phyloP scores from a whole-genome alignment of 768 basidiomycete species.

The Russula abietina region DNA sequence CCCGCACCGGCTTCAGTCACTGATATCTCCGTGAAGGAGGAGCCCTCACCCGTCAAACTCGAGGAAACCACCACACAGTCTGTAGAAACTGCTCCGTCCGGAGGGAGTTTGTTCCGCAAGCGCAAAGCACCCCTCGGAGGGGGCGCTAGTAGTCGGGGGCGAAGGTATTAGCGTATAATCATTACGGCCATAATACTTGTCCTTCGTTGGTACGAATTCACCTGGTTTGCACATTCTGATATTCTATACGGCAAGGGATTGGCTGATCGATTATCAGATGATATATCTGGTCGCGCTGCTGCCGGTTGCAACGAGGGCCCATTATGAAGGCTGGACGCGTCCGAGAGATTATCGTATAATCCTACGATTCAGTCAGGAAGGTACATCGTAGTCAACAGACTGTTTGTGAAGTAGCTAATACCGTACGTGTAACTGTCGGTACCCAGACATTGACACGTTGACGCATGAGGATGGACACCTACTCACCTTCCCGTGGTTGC shows the following conservation, averaged over 20 bases:
- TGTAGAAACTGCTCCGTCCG: neutral
- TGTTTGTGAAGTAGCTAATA: too few species aligned
- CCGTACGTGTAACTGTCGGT: too few species aligned
- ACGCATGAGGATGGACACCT: too few species aligned
- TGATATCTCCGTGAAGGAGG: conserved; percentile 7
- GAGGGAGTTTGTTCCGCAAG: conserved; percentile 22
- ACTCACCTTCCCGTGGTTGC: too few species aligned
- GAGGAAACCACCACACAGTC: conserved; percentile 1
- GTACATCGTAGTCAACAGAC: too few species aligned
- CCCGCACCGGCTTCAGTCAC: neutral
- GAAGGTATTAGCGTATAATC: conserved; percentile 18
- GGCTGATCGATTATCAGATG: neutral
- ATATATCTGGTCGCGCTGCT: neutral
- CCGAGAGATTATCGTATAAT: too few species aligned
- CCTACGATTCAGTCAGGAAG: too few species aligned
- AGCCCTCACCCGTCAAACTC: conserved; percentile 11
- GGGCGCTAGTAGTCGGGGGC: conserved; percentile 16
- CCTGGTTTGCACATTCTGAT: neutral
- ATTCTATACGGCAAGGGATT: neutral
- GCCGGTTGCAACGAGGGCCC: too few species aligned
- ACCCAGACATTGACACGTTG: too few species aligned
- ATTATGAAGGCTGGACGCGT: too few species aligned
- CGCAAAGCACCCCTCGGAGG: conserved; percentile 20
- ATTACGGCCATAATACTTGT: neutral
- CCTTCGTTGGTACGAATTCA: neutral